These are phyloP conservation scores for Aaosphaeria arxii DNA, from an alignment of 2,329 filamentous ascomycete genomes.

Conservation along the genomic window DNA sequence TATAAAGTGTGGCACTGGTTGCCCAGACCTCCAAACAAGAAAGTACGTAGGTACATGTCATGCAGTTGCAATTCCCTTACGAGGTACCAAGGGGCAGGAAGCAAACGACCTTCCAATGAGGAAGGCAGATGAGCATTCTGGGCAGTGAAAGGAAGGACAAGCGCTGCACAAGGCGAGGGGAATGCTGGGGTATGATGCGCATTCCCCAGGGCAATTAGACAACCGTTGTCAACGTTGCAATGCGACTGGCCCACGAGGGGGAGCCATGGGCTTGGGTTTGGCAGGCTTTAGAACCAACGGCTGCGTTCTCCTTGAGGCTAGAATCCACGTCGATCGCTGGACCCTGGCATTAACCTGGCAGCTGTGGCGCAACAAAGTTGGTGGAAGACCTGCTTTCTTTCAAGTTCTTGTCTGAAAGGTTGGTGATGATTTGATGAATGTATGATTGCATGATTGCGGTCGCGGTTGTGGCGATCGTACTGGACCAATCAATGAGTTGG, in stretches of 20 bases:
- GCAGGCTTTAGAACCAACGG: too few relatives aligned
- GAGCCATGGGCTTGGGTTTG: too few relatives aligned
- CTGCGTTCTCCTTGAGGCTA: too few relatives aligned
- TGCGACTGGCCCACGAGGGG: not conserved
- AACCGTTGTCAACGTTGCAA: not conserved
- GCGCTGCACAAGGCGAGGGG: not conserved
- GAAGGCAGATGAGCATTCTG: not conserved
- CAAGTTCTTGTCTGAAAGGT: too few relatives aligned
- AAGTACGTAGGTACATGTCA: not conserved
- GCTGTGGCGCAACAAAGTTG: too few relatives aligned
- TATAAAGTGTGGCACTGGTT: not conserved
- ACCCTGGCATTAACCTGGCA: too few relatives aligned
- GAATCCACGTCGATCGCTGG: too few relatives aligned
- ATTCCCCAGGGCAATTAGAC: not conserved
- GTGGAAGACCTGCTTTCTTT: too few relatives aligned
- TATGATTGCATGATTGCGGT: too few relatives aligned
- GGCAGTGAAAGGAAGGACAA: not conserved
- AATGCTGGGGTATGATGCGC: not conserved
- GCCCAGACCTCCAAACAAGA: not conserved
- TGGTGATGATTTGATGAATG: too few relatives aligned
- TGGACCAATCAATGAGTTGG: too few relatives aligned
- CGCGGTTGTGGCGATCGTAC: too few relatives aligned
- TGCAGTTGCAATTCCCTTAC: not conserved
- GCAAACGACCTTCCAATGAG: not conserved
- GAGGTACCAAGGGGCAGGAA: not conserved